Conservation (phyloP, 1,284 basidiomycete genomes). For the Cutaneotrichosporon arboriforme region DNA sequence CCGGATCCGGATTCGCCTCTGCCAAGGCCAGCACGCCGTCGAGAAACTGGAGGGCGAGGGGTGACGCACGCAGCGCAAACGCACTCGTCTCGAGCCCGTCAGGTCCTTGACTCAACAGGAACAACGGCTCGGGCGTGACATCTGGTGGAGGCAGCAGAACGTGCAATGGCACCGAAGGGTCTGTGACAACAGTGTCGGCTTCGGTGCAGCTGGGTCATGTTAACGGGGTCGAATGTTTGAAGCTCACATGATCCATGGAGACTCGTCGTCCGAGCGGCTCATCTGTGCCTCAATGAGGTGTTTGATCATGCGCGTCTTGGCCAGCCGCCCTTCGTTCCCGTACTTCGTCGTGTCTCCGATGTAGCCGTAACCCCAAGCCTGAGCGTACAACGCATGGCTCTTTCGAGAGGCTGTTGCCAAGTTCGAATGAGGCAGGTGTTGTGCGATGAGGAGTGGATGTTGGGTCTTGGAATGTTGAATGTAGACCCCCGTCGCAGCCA, state of each 20-base stretch:
- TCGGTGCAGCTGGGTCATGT: conserved; percentile 12
- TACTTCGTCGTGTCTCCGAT: background rate
- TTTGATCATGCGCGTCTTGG: no score
- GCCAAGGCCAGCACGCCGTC: background rate
- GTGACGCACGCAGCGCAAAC: conserved; percentile 9
- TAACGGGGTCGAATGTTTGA: background rate
- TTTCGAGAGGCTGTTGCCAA: conserved; percentile 1
- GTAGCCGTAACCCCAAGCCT: conserved; percentile 9
- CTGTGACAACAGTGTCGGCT: conserved; percentile 16
- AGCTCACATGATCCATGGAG: conserved; percentile 16
- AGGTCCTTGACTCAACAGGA: conserved; percentile 17
- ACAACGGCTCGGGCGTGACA: conserved; percentile 3
- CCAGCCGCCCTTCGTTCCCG: no score
- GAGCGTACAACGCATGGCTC: conserved; percentile 5
- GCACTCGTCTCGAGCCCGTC: conserved; percentile 20
- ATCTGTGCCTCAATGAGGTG: no score
- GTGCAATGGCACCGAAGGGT: conserved; percentile 18
- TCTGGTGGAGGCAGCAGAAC: conserved; percentile 13
- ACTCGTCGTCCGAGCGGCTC: no score
- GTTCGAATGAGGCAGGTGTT: background rate
- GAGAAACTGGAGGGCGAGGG: conserved; percentile 1
- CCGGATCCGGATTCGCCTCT: background rate
- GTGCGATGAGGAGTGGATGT: conserved; percentile 5
- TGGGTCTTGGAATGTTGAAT: background rate
- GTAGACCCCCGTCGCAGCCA: no score